phyloP scores from a whole-genome alignment of 2,329 filamentous ascomycete genomes.

The Aspergillus neotritici region DNA sequence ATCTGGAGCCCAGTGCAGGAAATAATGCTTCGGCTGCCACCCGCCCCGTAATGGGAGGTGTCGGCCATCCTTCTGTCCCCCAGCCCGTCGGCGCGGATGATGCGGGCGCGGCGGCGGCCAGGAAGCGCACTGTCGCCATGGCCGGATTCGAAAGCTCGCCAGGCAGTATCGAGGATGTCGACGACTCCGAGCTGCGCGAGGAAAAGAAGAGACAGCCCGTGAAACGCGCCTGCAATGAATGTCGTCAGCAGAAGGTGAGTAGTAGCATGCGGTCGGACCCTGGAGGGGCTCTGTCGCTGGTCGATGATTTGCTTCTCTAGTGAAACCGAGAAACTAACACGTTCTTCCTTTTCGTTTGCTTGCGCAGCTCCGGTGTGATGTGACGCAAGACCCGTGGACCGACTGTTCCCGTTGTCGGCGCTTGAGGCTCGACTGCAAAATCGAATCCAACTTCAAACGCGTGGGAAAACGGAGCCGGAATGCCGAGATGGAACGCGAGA shows the following conservation, averaged over 20 bases:
- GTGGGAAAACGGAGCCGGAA: constrained; percentile 61
- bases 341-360: constrained; percentile 7
- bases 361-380: constrained; percentile 59
- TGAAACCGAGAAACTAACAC: background rate
- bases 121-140: constrained; percentile 40
- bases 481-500: constrained; percentile 58
- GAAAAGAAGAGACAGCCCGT: constrained; percentile 43
- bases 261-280: background rate
- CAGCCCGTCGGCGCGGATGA: constrained; percentile 24
- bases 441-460: constrained; percentile 64
- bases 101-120: constrained; percentile 27
- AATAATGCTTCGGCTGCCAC: constrained; percentile 35
- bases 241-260: constrained; percentile 62
- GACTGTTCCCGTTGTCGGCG: constrained; percentile 59
- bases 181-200: constrained; percentile 40
- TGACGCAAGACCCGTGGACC: constrained; percentile 58
- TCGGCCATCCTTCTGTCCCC: constrained; percentile 26
- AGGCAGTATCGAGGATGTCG: constrained; percentile 41
- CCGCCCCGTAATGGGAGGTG: constrained; percentile 34
- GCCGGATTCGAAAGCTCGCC: constrained; percentile 45
- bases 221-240: constrained; percentile 64
- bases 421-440: constrained; percentile 58
- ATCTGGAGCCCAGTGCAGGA: constrained; percentile 20
- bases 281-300: background rate
- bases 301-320: no score